Conservation (phyloP, 177 flowering plant genomes). For the Vitis hybrid region DNA sequence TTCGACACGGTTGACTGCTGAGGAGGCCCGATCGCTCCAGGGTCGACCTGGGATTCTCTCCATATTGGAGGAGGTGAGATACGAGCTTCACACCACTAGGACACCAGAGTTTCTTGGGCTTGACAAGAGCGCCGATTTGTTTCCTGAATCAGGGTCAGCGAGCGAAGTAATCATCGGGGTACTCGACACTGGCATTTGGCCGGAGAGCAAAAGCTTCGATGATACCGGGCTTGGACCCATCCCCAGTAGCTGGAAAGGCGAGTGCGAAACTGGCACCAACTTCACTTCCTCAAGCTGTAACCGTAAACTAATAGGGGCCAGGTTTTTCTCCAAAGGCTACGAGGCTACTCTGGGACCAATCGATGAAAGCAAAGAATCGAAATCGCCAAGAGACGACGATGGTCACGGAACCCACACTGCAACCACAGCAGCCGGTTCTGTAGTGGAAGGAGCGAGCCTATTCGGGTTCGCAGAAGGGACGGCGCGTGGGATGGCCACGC, state of each 20-base stretch:
- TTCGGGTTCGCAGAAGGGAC: conserved; percentile 59
- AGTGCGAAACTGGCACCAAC: conserved; percentile 37
- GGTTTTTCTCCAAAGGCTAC: conserved; percentile 51
- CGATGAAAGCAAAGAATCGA: conserved; percentile 44
- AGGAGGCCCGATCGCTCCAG: conserved; percentile 36
- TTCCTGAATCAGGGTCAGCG: conserved; percentile 32
- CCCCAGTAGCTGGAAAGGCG: conserved; percentile 39
- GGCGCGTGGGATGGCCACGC: conserved; percentile 69
- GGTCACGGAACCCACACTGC: conserved; percentile 80
- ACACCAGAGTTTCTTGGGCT: conserved; percentile 63
- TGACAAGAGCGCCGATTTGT: conserved; percentile 23
- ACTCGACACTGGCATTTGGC: conserved; percentile 39
- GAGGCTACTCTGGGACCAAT: conserved; percentile 51
- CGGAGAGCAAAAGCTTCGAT: conserved; percentile 41
- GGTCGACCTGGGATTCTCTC: conserved; percentile 45
- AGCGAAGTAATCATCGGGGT: conserved; percentile 35
- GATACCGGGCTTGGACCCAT: conserved; percentile 41
- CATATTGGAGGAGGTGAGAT: conserved; percentile 42
- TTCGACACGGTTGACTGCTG: conserved; percentile 39
- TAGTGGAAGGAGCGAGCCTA: conserved; percentile 47
- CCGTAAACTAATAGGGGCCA: conserved; percentile 40
- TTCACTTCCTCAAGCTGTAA: conserved; percentile 33
- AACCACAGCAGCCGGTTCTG: conserved; percentile 52
- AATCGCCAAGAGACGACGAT: conserved; percentile 59
- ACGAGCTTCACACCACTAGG: conserved; percentile 70